Evolutionary conservation across 129 eudicot species (phyloP).

Genomic region (carrot (Daucus carota)): DH1_v3.0 NC_030389.2:33073001-33073500

Average conservation of each 20-base stretch:
- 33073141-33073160: conserved; percentile 68
- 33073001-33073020: conserved; percentile 53
- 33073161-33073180: conserved; percentile 30
- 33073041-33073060: conserved; percentile 2
- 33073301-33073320: neutral
- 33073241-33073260: conserved; percentile 18
- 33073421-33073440: neutral
- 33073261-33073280: conserved; percentile 14
- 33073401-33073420: neutral
- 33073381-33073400: conserved; percentile 28
- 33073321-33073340: neutral
- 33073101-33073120: conserved; percentile 58
- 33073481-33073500: too few relatives aligned
- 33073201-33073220: too few relatives aligned
- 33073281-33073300: conserved; percentile 14
- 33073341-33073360: neutral
- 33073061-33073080: conserved; percentile 42
- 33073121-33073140: conserved; percentile 66
- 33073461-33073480: too few relatives aligned
- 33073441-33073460: conserved; percentile 12
- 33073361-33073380: conserved; percentile 20
- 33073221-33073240: neutral
- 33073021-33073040: neutral
- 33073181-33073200: neutral
- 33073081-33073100: conserved; percentile 76